phyloP scores from a whole-genome alignment of 2,329 filamentous ascomycete genomes.

The Epichloe sylvatica region DNA sequence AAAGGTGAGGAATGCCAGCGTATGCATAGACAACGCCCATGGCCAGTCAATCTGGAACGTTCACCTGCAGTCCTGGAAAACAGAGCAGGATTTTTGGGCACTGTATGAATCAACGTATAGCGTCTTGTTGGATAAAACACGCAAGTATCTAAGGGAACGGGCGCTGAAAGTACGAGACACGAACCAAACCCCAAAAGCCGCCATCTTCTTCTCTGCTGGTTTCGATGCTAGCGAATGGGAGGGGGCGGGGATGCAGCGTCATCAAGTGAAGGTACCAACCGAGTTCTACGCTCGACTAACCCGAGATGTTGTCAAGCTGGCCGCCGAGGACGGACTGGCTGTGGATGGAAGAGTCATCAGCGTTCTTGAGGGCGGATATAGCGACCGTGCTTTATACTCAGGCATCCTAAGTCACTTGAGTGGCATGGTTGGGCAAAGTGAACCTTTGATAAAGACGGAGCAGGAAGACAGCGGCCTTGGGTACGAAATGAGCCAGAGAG shows the following conservation, averaged over 20 bases:
- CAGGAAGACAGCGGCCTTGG: slow-evolving; percentile 31
- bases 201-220: slow-evolving; percentile 87
- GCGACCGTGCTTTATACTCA: slow-evolving; percentile 75
- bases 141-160: slow-evolving; percentile 60
- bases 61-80: slow-evolving; percentile 79
- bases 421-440: slow-evolving; percentile 51
- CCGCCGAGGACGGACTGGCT: slow-evolving; percentile 61
- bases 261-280: slow-evolving; percentile 89
- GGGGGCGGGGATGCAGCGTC: slow-evolving; percentile 81
- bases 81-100: slow-evolving; percentile 71
- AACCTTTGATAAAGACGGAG: slow-evolving; percentile 23
- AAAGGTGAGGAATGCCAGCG: slow-evolving; percentile 84
- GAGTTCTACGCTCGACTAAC: slow-evolving; percentile 92
- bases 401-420: slow-evolving; percentile 83
- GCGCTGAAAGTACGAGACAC: slow-evolving; percentile 47
- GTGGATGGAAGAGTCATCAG: slow-evolving; percentile 81
- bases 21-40: slow-evolving; percentile 89
- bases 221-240: slow-evolving; percentile 98
- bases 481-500: slow-evolving; percentile 43
- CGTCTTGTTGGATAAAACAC: slow-evolving; percentile 66
- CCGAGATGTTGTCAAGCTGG: slow-evolving; percentile 67
- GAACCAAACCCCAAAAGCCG: slow-evolving; percentile 57
- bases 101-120: slow-evolving; percentile 71
- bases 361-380: slow-evolving; percentile 91
- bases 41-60: slow-evolving; percentile 94